Conservation (phyloP, 2,329 filamentous ascomycete species). For the Chrysoporthe puriensis region DNA sequence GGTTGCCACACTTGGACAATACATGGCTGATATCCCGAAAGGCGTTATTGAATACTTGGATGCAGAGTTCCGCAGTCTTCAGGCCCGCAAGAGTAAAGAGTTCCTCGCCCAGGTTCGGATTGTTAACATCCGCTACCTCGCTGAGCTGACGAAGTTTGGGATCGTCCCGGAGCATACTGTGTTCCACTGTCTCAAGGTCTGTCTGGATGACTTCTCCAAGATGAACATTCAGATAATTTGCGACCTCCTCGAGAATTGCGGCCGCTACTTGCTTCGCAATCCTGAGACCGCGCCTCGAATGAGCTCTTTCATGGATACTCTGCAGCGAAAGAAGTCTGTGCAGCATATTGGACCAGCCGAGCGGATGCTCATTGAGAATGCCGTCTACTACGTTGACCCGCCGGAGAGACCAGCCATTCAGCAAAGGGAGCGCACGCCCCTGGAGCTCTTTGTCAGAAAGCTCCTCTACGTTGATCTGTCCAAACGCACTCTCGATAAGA, state of each 20-base stretch:
- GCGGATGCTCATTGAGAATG: conserved; percentile 97
- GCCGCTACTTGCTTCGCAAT: conserved; percentile 89
- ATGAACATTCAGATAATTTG: conserved; percentile 99
- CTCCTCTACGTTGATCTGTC: conserved; percentile 92
- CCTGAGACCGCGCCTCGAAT: conserved; percentile 92
- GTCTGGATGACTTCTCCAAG: conserved; percentile 93
- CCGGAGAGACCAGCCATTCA: conserved; percentile 91
- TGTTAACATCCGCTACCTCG: conserved; percentile 95
- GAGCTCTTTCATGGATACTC: conserved; percentile 89
- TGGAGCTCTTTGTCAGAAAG: conserved; percentile 91
- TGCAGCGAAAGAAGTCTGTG: conserved; percentile 93
- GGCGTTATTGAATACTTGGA: conserved; percentile 90
- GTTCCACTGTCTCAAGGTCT: conserved; percentile 97
- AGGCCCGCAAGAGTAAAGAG: conserved; percentile 96
- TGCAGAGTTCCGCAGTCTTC: conserved; percentile 93
- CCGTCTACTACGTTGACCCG: conserved; percentile 96
- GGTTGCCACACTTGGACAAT: conserved; percentile 88
- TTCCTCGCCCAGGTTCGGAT: conserved; percentile 93
- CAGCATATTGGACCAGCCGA: conserved; percentile 95
- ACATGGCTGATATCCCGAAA: conserved; percentile 93
- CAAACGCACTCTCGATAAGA: conserved; percentile 90
- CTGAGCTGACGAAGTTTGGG: conserved; percentile 96
- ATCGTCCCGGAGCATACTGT: conserved; percentile 98
- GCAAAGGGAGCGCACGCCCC: conserved; percentile 93
- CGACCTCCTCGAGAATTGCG: conserved; percentile 94